A percentile compares a stretch with the other conserved stretches of the same genome.
phyloP scores from a whole-genome alignment of 495 filamentous ascomycete genomes.

The Elasticomyces elasticus region DNA sequence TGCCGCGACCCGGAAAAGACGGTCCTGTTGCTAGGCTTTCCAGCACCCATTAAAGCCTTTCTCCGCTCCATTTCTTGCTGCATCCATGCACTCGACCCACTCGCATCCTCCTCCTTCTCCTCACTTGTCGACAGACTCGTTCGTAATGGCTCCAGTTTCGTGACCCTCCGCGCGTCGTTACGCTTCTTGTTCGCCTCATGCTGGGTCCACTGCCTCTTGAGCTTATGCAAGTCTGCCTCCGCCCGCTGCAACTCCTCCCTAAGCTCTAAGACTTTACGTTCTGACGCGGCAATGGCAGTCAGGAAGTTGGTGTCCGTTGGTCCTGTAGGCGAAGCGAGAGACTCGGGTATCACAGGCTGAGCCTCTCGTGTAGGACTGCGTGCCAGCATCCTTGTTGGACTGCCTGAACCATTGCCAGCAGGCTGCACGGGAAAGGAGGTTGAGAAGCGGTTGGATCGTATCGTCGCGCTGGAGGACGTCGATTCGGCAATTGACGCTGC shows the following conservation, averaged over 20 bases:
- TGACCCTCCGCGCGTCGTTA: conserved; percentile 48
- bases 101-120: conserved; percentile 26
- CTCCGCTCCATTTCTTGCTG: conserved; percentile 49
- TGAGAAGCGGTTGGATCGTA: conserved; percentile 61
- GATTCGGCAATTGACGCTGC: conserved; percentile 10
- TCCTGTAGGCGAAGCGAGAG: conserved; percentile 42
- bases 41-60: conserved; percentile 42
- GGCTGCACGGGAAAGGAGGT: conserved; percentile 61
- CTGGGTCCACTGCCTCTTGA: conserved; percentile 74
- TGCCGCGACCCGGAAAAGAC: conserved; percentile 65
- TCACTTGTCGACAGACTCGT: conserved; percentile 10
- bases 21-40: conserved; percentile 39
- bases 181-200: conserved; percentile 73
- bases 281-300: conserved; percentile 81
- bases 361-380: conserved; percentile 11
- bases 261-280: conserved; percentile 84
- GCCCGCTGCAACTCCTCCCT: conserved; percentile 76
- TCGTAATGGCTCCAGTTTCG: conserved; percentile 49
- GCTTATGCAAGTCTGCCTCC: conserved; percentile 59
- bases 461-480: conserved; percentile 24
- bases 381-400: conserved; percentile 13
- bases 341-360: conserved; percentile 23
- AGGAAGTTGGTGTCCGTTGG: conserved; percentile 67
- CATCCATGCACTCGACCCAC: conserved; percentile 33
- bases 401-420: background rate